Evolutionary conservation across 2,329 filamentous ascomycete species (phyloP).

Genomic region (Fusarium mexicanum): DNA sequence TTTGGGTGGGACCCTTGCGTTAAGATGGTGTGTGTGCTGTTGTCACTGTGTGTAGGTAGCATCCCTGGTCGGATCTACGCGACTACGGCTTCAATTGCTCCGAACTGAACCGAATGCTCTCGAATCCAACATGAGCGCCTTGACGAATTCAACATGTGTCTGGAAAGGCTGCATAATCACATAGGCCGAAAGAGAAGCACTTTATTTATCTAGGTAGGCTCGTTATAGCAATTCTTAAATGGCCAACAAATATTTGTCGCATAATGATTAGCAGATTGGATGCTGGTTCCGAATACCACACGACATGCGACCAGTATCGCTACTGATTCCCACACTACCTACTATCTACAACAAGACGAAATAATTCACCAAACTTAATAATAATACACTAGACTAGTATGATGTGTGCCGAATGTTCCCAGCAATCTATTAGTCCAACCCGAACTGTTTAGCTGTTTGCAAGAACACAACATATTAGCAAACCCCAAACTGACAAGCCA

Average conservation of each 20-base stretch:
- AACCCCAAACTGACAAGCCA: neutral
- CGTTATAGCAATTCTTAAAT: neutral
- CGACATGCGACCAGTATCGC: neutral
- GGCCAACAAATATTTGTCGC: neutral
- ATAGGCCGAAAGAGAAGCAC: neutral
- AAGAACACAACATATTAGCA: neutral
- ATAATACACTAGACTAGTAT: conserved; percentile 1
- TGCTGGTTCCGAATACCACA: neutral
- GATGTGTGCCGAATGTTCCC: neutral
- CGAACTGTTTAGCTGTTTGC: neutral
- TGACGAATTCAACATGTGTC: neutral
- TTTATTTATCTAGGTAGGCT: neutral
- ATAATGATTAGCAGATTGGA: neutral
- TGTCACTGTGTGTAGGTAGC: no score
- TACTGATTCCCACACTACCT: neutral
- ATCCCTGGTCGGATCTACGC: conserved; percentile 37
- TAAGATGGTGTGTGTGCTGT: neutral
- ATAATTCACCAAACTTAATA: neutral
- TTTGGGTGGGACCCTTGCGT: conserved; percentile 36
- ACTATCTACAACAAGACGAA: neutral
- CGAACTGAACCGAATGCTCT: conserved; percentile 27
- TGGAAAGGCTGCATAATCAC: neutral
- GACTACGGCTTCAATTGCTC: conserved; percentile 26
- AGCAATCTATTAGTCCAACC: neutral
- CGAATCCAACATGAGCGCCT: conserved; percentile 20